These are phyloP conservation scores for Ustilago hordei DNA, from an alignment of 1,284 basidiomycete genomes.

Conservation along the genomic window DNA sequence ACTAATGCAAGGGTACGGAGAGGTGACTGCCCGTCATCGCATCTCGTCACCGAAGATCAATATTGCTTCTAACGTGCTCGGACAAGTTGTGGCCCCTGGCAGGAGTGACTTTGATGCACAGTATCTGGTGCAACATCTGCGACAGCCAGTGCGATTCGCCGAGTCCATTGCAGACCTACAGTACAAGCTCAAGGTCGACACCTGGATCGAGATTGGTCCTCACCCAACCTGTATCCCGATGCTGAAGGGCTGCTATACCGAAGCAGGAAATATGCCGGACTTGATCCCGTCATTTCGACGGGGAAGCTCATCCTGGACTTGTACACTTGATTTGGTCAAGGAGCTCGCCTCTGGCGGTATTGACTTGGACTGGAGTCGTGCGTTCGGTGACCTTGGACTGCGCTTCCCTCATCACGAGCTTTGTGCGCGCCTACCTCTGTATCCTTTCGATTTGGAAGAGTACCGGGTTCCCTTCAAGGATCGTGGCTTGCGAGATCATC, in stretches of 20 bases:
- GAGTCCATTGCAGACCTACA: slow-evolving; percentile 33
- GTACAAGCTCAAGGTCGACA: slow-evolving; percentile 11
- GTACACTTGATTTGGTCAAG: slow-evolving; percentile 26
- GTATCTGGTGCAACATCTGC: slow-evolving; percentile 40
- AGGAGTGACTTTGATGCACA: slow-evolving; percentile 7
- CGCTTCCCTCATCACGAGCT: slow-evolving; percentile 22
- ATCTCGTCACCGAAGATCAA: slow-evolving; percentile 26
- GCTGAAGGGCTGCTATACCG: slow-evolving; percentile 45
- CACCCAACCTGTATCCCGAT: slow-evolving; percentile 50
- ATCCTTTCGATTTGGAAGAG: slow-evolving; percentile 51
- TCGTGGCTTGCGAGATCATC: slow-evolving; percentile 47
- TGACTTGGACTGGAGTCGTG: slow-evolving; percentile 31
- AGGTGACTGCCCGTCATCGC: slow-evolving; percentile 7
- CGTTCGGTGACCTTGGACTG: slow-evolving; percentile 30
- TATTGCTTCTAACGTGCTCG: slow-evolving; percentile 42
- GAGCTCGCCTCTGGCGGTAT: slow-evolving; percentile 33
- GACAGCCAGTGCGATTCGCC: slow-evolving; percentile 41
- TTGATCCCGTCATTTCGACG: slow-evolving; percentile 40
- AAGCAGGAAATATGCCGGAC: slow-evolving; percentile 8
- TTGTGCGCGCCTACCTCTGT: slow-evolving; percentile 31
- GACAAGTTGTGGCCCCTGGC: slow-evolving; percentile 12
- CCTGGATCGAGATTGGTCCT: slow-evolving; percentile 50
- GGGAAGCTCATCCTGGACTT: slow-evolving; percentile 41
- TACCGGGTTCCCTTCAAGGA: slow-evolving; percentile 49
- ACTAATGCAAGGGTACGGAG: slow-evolving; percentile 16